A percentile compares a stretch with the other conserved stretches of the same genome.
These are phyloP conservation scores for Petunia hybrid DNA, from an alignment of 305 asterid genomes.

Conservation along the genomic window DNA sequence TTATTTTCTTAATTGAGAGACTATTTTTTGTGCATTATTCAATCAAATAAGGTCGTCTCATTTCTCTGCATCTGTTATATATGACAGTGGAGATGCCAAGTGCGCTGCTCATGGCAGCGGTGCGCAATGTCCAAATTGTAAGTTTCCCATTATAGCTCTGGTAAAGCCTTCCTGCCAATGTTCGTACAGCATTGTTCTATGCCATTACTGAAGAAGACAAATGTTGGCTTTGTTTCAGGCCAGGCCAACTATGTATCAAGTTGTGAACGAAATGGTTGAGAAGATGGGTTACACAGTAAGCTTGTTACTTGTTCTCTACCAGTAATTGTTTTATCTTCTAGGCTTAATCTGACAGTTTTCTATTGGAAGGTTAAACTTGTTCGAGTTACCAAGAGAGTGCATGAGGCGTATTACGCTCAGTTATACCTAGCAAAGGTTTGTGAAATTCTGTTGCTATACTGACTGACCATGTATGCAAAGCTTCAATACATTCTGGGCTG, in stretches of 20 bases:
- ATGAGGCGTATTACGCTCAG: constrained; percentile 94
- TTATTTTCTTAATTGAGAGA: neutral
- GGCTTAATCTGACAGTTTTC: constrained; percentile 31
- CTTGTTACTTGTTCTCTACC: constrained; percentile 29
- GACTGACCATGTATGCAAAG: neutral
- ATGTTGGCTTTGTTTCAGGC: constrained; percentile 58
- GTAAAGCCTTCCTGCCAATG: neutral
- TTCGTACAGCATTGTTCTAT: neutral
- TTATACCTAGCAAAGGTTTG: constrained; percentile 78
- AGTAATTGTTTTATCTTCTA: neutral
- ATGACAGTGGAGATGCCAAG: constrained; percentile 98
- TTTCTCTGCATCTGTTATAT: constrained; percentile 11
- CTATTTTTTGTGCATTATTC: neutral
- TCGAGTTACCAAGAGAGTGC: constrained; percentile 96
- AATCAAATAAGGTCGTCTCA: neutral
- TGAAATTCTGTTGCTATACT: constrained; percentile 12
- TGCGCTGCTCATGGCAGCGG: constrained; percentile 93
- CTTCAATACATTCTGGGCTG: neutral
- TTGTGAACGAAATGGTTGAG: constrained; percentile 89
- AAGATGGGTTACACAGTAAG: constrained; percentile 95
- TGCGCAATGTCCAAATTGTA: constrained; percentile 93
- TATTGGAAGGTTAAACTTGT: constrained; percentile 78
- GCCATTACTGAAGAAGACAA: constrained; percentile 20
- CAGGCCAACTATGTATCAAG: constrained; percentile 95
- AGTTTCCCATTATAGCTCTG: constrained; percentile 33